These are phyloP conservation scores for Leishmania arabica DNA, from an alignment of 208 protist species.

Conservation along the genomic window DNA sequence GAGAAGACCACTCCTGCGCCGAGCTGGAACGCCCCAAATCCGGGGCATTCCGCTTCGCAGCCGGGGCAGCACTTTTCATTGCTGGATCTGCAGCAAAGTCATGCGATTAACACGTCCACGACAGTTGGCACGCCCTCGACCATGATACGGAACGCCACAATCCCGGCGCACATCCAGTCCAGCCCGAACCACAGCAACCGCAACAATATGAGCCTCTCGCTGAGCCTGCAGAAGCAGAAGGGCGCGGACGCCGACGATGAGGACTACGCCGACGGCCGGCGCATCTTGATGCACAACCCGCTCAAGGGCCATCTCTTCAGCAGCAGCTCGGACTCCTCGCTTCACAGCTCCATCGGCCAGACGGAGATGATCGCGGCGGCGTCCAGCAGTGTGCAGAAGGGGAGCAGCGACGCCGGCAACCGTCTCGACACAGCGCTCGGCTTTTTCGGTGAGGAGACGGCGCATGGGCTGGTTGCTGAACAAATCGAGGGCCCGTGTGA, in stretches of 20 bases:
- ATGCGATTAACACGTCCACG: conserved; percentile 12
- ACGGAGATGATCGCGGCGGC: conserved; percentile 15
- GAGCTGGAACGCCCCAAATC: not conserved
- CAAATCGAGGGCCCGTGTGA: conserved; percentile 20
- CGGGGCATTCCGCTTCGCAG: conserved; percentile 2
- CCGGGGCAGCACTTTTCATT: conserved; percentile 11
- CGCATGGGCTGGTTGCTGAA: conserved; percentile 15
- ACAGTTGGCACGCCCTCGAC: conserved; percentile 7
- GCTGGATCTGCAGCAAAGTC: conserved; percentile 19
- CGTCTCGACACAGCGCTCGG: conserved; percentile 4
- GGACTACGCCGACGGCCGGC: conserved; percentile 25
- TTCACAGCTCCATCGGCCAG: conserved; percentile 8
- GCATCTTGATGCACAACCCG: conserved; percentile 33
- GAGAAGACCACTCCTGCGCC: not conserved
- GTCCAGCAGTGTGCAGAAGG: conserved; percentile 8
- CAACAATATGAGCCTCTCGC: conserved; percentile 24
- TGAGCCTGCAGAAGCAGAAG: conserved; percentile 11
- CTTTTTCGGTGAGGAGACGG: conserved; percentile 19
- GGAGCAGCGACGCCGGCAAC: conserved; percentile 16
- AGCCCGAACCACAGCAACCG: conserved; percentile 16
- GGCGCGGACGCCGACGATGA: conserved; percentile 14
- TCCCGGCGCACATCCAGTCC: conserved; percentile 27
- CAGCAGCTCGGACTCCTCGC: conserved; percentile 26
- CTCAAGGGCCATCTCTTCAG: conserved; percentile 25
- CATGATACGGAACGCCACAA: conserved; percentile 20